phyloP scores from a whole-genome alignment of 768 basidiomycete species.

The Rhodotorula taiwanensis region DNA sequence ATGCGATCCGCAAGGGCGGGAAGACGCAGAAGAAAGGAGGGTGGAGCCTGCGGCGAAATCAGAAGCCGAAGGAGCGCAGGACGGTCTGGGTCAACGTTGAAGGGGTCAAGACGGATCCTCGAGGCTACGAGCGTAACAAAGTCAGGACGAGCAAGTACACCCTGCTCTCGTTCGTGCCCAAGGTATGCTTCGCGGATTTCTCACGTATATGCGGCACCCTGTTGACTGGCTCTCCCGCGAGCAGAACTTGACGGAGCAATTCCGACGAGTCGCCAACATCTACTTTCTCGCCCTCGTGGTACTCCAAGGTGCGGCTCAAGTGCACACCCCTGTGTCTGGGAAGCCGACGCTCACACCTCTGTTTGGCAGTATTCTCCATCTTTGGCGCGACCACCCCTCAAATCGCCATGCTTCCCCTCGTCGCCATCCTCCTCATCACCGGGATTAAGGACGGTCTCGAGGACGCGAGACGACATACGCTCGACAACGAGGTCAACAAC shows the following conservation, averaged over 20 bases:
- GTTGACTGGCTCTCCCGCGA: no score
- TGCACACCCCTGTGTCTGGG: neutral
- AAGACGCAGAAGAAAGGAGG: slow-evolving; percentile 50
- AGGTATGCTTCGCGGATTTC: slow-evolving; percentile 43
- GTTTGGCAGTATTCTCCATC: slow-evolving; percentile 66
- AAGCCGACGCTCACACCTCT: slow-evolving; percentile 26
- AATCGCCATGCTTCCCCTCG: slow-evolving; percentile 73
- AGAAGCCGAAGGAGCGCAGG: slow-evolving; percentile 49
- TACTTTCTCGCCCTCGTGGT: slow-evolving; percentile 57
- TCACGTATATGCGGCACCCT: neutral
- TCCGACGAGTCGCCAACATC: slow-evolving; percentile 82
- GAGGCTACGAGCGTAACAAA: slow-evolving; percentile 81
- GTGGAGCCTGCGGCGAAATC: slow-evolving; percentile 47
- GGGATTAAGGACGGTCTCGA: slow-evolving; percentile 94
- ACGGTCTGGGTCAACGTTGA: slow-evolving; percentile 73
- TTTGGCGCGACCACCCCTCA: slow-evolving; percentile 82
- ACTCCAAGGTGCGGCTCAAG: slow-evolving; percentile 55
- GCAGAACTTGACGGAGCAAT: slow-evolving; percentile 82
- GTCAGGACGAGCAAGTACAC: slow-evolving; percentile 93
- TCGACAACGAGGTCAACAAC: slow-evolving; percentile 93
- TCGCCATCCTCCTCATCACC: slow-evolving; percentile 80
- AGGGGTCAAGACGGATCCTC: slow-evolving; percentile 55
- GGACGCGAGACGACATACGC: slow-evolving; percentile 78
- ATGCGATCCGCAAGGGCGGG: slow-evolving; percentile 17
- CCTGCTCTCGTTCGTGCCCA: slow-evolving; percentile 78